Percentiles rank a stretch among this genome's conserved stretches.
phyloP scores from a whole-genome alignment of 441 rosid species.

The Croton setiger region DNA sequence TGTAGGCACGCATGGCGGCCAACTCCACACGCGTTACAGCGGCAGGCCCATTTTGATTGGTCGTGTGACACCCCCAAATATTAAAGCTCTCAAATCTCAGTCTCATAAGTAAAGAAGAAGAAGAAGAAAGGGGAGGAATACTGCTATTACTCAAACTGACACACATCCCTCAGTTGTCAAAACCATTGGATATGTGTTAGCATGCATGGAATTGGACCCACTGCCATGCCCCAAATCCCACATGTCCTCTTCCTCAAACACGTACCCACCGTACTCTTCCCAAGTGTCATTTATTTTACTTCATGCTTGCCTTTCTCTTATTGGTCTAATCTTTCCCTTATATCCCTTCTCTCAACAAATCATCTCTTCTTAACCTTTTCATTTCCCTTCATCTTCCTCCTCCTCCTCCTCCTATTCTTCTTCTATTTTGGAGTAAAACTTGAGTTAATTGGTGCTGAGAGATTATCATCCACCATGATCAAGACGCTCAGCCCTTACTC shows the following conservation, averaged over 20 bases:
- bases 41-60: conserved; percentile 41
- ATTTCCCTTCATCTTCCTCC: not conserved
- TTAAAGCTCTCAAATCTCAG: not conserved
- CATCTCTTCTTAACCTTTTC: not conserved
- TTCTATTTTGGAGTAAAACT: no score
- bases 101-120: not conserved
- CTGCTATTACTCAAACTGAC: no score
- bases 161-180: conserved; percentile 2
- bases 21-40: conserved; percentile 56
- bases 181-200: conserved; percentile 25
- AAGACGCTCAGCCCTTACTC: conserved; percentile 64
- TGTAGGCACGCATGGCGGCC: conserved; percentile 81
- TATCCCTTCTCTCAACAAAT: conserved; percentile 11
- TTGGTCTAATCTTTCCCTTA: conserved; percentile 35
- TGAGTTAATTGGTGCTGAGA: no score
- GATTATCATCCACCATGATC: conserved; percentile 44
- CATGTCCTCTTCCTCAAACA: conserved; percentile 56
- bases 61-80: conserved; percentile 7
- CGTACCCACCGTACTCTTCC: conserved; percentile 62
- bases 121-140: no score
- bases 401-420: not conserved
- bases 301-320: conserved; percentile 58
- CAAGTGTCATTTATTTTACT: conserved; percentile 51
- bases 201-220: conserved; percentile 46
- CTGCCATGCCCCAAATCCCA: conserved; percentile 35